Percentiles rank a stretch among this genome's conserved stretches.
phyloP scores from a whole-genome alignment of 345 rosid species.

The Aethionema arabicum region DNA sequence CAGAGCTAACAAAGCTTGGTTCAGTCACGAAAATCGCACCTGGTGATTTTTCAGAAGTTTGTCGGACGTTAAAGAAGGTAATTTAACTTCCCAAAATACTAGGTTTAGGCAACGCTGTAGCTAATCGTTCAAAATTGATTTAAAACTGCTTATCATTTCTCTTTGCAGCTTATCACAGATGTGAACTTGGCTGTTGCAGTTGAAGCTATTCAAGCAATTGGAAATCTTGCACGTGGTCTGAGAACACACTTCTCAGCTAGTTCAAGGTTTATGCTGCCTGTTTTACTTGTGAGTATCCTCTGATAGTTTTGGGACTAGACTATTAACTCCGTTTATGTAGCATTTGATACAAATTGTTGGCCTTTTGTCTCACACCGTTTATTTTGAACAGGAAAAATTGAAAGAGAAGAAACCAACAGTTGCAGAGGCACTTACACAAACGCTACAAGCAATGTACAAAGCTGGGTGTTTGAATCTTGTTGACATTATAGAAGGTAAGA shows the following conservation, averaged over 20 bases:
- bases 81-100: slow-evolving; percentile 20
- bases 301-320: slow-evolving; percentile 6
- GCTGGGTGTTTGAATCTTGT: slow-evolving; percentile 88
- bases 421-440: slow-evolving; percentile 74
- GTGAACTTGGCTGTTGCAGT: slow-evolving; percentile 97
- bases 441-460: slow-evolving; percentile 89
- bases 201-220: slow-evolving; percentile 96
- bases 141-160: slow-evolving; percentile 6
- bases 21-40: slow-evolving; percentile 88
- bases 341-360: slow-evolving; percentile 21
- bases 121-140: neutral
- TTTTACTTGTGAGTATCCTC: slow-evolving; percentile 70
- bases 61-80: slow-evolving; percentile 94
- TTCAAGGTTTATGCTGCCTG: slow-evolving; percentile 85
- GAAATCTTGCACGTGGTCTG: slow-evolving; percentile 90
- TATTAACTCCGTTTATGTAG: slow-evolving; percentile 23
- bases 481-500: slow-evolving; percentile 92
- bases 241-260: slow-evolving; percentile 85
- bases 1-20: slow-evolving; percentile 92
- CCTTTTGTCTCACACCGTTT: slow-evolving; percentile 19
- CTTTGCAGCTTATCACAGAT: slow-evolving; percentile 83
- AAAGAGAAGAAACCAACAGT: slow-evolving; percentile 93
- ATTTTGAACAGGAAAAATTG: slow-evolving; percentile 78
- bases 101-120: slow-evolving; percentile 15
- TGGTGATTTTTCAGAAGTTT: slow-evolving; percentile 91